phyloP scores from a whole-genome alignment of 164 flowering plant species.

The Stephania cephalantha region DNA sequence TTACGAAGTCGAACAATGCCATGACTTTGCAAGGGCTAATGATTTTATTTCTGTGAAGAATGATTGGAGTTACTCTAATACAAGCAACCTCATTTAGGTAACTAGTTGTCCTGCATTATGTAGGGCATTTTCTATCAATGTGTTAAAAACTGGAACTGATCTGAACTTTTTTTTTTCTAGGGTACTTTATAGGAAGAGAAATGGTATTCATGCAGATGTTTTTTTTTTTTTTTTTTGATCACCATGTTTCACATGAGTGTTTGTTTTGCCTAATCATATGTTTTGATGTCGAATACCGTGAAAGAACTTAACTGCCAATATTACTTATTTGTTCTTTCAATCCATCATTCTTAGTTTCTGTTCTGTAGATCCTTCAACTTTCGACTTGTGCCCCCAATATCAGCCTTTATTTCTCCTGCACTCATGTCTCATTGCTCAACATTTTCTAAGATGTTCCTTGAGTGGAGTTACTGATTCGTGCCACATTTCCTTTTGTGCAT shows the following conservation, averaged over 20 bases:
- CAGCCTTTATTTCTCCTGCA: background rate
- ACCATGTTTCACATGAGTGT: background rate
- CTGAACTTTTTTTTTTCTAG: too few relatives aligned
- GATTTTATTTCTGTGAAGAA: background rate
- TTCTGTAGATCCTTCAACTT: too few relatives aligned
- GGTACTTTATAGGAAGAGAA: too few relatives aligned
- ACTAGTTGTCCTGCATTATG: background rate
- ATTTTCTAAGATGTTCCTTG: background rate
- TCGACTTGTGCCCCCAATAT: background rate
- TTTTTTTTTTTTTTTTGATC: too few relatives aligned
- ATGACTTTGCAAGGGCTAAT: background rate
- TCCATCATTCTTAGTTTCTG: background rate
- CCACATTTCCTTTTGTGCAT: conserved; percentile 16
- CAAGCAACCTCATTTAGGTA: background rate
- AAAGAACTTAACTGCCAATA: background rate
- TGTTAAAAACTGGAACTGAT: background rate
- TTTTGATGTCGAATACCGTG: background rate
- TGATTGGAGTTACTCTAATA: too few relatives aligned
- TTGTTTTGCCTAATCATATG: background rate
- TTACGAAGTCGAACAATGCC: background rate
- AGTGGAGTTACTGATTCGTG: conserved; percentile 12
- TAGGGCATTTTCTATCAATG: background rate
- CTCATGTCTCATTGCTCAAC: background rate
- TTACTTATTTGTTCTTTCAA: background rate
- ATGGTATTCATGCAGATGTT: too few relatives aligned